Evolutionary conservation across 2,329 filamentous ascomycete species (phyloP).

Genomic region (Blastomyces gilchristii): DNA sequence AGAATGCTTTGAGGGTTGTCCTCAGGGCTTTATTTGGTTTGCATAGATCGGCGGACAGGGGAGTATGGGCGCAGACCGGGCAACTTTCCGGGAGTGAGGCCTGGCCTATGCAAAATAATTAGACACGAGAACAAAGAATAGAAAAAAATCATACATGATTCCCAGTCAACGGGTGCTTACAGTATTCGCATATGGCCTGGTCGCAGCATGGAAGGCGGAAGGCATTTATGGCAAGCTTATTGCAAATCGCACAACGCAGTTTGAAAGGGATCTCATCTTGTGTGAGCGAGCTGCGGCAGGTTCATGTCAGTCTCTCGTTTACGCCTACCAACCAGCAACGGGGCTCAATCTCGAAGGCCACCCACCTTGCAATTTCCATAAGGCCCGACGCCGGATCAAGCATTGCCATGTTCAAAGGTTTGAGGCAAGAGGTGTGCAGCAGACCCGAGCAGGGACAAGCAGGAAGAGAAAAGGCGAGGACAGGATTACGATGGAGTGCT

Average conservation of each 20-base stretch:
- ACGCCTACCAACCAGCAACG: neutral
- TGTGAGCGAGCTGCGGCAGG: conserved; percentile 52
- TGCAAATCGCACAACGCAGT: conserved; percentile 88
- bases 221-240: conserved; percentile 79
- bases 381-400: conserved; percentile 32
- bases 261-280: conserved; percentile 90
- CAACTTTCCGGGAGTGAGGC: conserved; percentile 65
- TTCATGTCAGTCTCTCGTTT: neutral
- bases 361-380: conserved; percentile 36
- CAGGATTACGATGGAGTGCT: conserved; percentile 3
- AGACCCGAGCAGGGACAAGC: neutral
- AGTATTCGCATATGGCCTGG: conserved; percentile 82
- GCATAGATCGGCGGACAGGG: conserved; percentile 75
- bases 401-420: conserved; percentile 25
- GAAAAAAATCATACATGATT: neutral
- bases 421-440: neutral
- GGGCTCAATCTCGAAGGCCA: neutral
- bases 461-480: neutral
- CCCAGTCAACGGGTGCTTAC: conserved; percentile 44
- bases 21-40: conserved; percentile 83
- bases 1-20: conserved; percentile 81
- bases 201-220: conserved; percentile 92
- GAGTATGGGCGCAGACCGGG: conserved; percentile 86
- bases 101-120: conserved; percentile 49
- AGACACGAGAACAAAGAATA: conserved; percentile 8